Evolutionary conservation across 2,329 filamentous ascomycete genomes (phyloP).

Genomic region (Capronia epimyces): DNA sequence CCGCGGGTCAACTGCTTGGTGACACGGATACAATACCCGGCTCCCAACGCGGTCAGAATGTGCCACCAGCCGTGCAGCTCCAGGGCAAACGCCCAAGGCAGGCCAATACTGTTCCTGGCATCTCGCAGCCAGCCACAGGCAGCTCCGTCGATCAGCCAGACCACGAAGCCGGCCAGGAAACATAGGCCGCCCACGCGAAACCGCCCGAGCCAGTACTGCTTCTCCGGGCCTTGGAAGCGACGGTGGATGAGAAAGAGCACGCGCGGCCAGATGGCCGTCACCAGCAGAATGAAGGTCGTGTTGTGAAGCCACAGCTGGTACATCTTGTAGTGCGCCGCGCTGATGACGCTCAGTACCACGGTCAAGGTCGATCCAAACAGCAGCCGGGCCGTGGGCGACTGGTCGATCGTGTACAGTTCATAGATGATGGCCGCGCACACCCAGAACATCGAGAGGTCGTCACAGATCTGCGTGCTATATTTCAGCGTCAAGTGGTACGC

Average conservation of each 20-base stretch:
- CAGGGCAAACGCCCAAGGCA: conserved; percentile 30
- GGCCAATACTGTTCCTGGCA: conserved; percentile 24
- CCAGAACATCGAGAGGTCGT: conserved; percentile 27
- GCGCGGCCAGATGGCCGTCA: conserved; percentile 22
- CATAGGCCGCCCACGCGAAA: conserved; percentile 20
- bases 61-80: conserved; percentile 35
- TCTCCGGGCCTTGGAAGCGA: conserved; percentile 11
- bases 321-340: conserved; percentile 16
- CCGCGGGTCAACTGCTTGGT: conserved; percentile 18
- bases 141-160: conserved; percentile 31
- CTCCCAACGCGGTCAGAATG: conserved; percentile 25
- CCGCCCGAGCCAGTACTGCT: conserved; percentile 16
- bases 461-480: conserved; percentile 23
- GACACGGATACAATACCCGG: conserved; percentile 25
- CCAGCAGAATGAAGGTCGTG: conserved; percentile 14
- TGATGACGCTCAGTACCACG: conserved; percentile 19
- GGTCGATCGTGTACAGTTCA: conserved; percentile 21
- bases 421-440: conserved; percentile 24
- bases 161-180: conserved; percentile 20
- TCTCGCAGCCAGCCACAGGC: conserved; percentile 25
- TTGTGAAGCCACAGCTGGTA: conserved; percentile 24
- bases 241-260: conserved; percentile 20
- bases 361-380: conserved; percentile 16
- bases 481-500: conserved; percentile 30
- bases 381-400: conserved; percentile 7